Evolutionary conservation across 2,329 filamentous ascomycete species (phyloP).

Genomic region (Ascochyta lentis): DNA sequence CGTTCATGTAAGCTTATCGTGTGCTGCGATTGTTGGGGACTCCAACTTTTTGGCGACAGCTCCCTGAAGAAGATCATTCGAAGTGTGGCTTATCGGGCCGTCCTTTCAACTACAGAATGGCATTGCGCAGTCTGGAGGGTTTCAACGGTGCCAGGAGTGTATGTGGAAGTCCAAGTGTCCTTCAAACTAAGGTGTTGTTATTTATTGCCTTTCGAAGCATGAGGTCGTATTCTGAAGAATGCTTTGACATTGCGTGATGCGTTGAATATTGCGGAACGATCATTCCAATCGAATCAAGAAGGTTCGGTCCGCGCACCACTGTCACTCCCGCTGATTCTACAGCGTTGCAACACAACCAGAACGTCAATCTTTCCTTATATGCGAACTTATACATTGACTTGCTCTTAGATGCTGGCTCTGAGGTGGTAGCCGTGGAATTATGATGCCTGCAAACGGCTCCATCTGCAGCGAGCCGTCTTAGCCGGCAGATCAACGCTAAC

Average conservation of each 20-base stretch:
- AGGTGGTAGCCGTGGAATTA: slow-evolving; percentile 1
- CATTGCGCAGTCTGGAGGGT: background rate
- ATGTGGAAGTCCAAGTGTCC: background rate
- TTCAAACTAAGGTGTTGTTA: background rate
- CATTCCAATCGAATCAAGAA: background rate
- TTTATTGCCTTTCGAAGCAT: background rate
- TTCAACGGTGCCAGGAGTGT: background rate
- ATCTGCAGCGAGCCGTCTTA: slow-evolving; percentile 8
- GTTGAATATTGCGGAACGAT: background rate
- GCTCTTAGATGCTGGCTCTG: background rate
- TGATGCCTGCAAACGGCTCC: slow-evolving; percentile 14
- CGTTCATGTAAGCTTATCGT: background rate
- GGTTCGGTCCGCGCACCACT: background rate
- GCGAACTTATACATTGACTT: background rate
- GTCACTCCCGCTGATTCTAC: background rate
- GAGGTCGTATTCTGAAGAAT: background rate
- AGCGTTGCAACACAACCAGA: background rate
- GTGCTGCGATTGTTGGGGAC: background rate
- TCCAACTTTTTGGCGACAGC: background rate
- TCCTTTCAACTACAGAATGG: background rate
- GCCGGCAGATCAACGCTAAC: slow-evolving; percentile 8
- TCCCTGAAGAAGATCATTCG: background rate
- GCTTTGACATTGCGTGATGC: background rate
- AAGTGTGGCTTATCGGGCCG: slow-evolving; percentile 5
- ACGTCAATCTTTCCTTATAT: background rate